Conservation (phyloP, 108 stramenopile species). For the Stephanodiscus triporus region DNA sequence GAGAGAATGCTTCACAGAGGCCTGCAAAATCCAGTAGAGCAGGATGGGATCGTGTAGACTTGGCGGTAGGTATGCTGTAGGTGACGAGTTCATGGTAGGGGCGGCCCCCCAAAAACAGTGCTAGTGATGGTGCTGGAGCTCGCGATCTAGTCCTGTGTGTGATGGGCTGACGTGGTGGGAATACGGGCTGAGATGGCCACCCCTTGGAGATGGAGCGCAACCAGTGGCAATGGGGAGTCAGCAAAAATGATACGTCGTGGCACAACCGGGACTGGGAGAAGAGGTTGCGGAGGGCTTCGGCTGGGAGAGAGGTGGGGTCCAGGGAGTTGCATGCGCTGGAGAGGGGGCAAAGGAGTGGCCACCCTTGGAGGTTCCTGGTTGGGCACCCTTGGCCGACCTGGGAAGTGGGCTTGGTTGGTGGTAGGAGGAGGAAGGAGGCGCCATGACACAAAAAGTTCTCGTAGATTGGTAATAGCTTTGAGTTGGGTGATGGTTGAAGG, state of each 20-base stretch:
- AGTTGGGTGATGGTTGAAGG: too few relatives aligned
- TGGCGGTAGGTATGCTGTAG: too few relatives aligned
- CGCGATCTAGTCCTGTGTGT: not conserved
- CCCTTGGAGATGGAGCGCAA: conserved; percentile 8
- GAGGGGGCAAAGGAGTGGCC: not conserved
- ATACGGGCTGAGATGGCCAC: conserved; percentile 2
- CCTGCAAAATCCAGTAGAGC: too few relatives aligned
- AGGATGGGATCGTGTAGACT: too few relatives aligned
- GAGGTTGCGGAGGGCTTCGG: too few relatives aligned
- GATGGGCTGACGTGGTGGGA: conserved; percentile 2
- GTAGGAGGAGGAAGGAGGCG: not conserved
- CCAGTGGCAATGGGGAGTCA: not conserved
- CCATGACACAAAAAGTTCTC: not conserved
- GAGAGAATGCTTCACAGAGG: too few relatives aligned
- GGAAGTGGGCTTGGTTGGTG: not conserved
- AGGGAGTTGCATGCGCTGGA: too few relatives aligned
- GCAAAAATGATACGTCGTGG: too few relatives aligned
- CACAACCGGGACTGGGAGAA: too few relatives aligned
- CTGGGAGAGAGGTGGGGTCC: too few relatives aligned
- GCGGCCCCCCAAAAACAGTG: not conserved
- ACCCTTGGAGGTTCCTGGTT: conserved; percentile 24
- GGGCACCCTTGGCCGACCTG: not conserved
- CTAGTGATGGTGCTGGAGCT: conserved; percentile 2
- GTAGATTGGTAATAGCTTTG: too few relatives aligned
- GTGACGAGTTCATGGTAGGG: not conserved